Base-by-base conservation (phyloP, 2,329 filamentous ascomycete species). In the Aspergillus jensenii region DNA sequence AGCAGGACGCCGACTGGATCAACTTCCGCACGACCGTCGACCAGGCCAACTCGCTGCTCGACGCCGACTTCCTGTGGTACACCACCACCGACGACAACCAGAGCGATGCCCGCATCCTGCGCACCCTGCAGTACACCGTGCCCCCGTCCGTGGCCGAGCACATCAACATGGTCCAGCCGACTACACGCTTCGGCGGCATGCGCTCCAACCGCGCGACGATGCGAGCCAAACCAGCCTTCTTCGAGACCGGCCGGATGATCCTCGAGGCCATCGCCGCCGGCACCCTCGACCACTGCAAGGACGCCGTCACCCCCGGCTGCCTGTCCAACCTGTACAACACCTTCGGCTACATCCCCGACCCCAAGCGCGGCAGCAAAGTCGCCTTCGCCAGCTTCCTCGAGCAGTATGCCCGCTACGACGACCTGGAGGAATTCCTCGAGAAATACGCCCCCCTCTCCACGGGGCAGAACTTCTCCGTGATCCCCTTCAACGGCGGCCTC, bases 381-480 rank as follows among this genome's bases (percentile, higher is more conserved):
- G 79, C 72, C 11, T 80, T 82, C 25, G 74, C 71, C 49, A 79
- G 78, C 19, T 82, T 76, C 61, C 67, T 82, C 3, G 79, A 81
- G 62, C 70, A 82, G 58, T 80, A 79, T 52, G 79, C 79, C 3
- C 78, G 77, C 25, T 81, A 78, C 58, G 66, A 69, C n/a, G 80
- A 82, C 57, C 71, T 81, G 37, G 66, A 66, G 1, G 59, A 71
- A 8, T 82, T 82, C 60, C 67, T 74, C 44, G 49, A 67, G 15
- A 62, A 69, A 17, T 73, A 75, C 48, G 76, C 78, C 4, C 76
- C 76, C 4, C 68, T 68, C 40, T 76, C 78, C 23, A 60, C 67
- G 6, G 76, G 75, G 4, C 74, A 74, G 62, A 80, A 77, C 62
- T 81, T 81, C 62, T 72, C 70, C 3, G 78, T 78, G 27, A 69